These are phyloP conservation scores for Margaritispora aquatica DNA, from an alignment of 495 filamentous ascomycete genomes.

Conservation along the genomic window DNA sequence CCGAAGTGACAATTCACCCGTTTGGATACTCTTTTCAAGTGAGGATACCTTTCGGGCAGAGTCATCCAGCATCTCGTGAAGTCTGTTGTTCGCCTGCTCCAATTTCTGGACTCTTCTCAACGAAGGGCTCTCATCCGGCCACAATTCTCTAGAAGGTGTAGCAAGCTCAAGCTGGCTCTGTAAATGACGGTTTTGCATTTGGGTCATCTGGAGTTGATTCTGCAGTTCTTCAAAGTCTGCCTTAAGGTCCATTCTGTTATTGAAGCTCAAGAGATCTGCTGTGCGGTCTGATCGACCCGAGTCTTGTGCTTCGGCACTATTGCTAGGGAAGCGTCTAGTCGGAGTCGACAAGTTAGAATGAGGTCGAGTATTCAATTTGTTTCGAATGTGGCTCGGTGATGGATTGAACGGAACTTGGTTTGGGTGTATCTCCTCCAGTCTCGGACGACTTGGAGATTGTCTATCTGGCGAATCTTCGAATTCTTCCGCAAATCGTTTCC, in stretches of 20 bases:
- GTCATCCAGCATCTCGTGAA: conserved; percentile 94
- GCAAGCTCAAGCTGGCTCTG: conserved; percentile 76
- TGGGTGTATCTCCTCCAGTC: conserved; percentile 72
- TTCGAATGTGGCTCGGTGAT: conserved; percentile 70
- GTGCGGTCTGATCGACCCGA: conserved; percentile 84
- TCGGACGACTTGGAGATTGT: conserved; percentile 63
- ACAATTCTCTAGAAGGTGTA: conserved; percentile 50
- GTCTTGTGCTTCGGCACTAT: conserved; percentile 58
- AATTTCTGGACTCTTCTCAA: conserved; percentile 80
- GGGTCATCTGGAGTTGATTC: conserved; percentile 88
- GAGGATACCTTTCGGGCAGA: conserved; percentile 89
- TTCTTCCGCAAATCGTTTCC: conserved; percentile 64
- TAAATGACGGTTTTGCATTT: conserved; percentile 95
- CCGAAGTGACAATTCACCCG: conserved; percentile 82
- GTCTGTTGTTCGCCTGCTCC: conserved; percentile 83
- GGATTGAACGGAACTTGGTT: conserved; percentile 73
- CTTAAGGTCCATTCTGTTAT: conserved; percentile 85
- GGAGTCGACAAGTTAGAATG: conserved; percentile 73
- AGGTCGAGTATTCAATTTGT: conserved; percentile 65
- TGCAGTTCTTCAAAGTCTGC: conserved; percentile 89
- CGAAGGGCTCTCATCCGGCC: conserved; percentile 79
- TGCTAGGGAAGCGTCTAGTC: conserved; percentile 61
- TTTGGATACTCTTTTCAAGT: conserved; percentile 78
- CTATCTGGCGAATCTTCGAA: conserved; percentile 65
- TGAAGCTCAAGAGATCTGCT: conserved; percentile 82